Evolutionary conservation across 371 early-diverging fungal species (phyloP), one percentile per base, ranked within the genome.

Genomic region (Vairimorpha apis): DNA sequence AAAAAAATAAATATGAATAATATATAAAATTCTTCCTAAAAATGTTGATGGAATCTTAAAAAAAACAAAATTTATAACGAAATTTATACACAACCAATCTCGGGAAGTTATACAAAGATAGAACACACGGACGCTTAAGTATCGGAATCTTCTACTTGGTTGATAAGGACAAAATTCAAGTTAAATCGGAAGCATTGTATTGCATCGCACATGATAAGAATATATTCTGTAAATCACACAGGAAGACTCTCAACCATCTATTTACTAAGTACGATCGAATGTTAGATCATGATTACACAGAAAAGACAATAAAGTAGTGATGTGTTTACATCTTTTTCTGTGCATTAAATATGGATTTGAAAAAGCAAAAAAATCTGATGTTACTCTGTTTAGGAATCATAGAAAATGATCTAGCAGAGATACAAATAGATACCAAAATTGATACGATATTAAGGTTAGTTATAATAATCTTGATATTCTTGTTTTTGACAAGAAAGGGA

Each of bases 171-270:
- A 58, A 58, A 7, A 29, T 25, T n/a, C 25, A 58, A 29, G 58
- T 29, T n/a, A 58, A 29, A 33, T 58, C 58, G 4, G 62, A 37
- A 41, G 62, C 38, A 37, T 13, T 60, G 13, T 37, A 30, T 32
- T 60, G 37, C 21, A 37, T 38, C 18, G 5, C 13, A n/a, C 62
- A 60, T 5, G 62, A 37, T n/a, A 38, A 38, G 32, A 60, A 37
- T 41, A 60, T 60, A 18, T 60, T 60, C 38, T 60, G n/a, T n/a
- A 23, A 7, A n/a, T 10, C 2, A 29, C 23, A 4, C 21, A 37
- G 32, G 8, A 60, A 60, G 38, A 60, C 62, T 30, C 10, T 60
- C 1, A 38, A 60, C n/a, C 62, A 60, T 41, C 32, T 60, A 38
- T n/a, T 38, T 32, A 37, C 62, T 10, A 37, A 60, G 32, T 60